phyloP scores from a whole-genome alignment of 164 flowering plant genomes.

The Dillenia suffruticosa region DNA sequence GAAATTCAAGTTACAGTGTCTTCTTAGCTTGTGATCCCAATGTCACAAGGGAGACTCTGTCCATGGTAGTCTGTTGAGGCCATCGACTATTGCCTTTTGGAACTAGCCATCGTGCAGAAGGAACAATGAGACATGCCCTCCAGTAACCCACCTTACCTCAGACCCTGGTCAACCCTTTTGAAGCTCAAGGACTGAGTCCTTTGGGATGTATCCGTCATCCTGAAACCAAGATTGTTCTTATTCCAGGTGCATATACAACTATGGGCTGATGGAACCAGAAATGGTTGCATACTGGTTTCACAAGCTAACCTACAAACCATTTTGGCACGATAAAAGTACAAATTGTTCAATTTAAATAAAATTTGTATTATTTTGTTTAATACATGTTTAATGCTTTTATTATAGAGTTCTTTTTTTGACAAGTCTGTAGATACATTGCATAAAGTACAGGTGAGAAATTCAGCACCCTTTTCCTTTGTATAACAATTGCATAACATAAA shows the following conservation, averaged over 20 bases:
- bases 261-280: neutral
- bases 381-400: too few relatives aligned
- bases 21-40: slow-evolving; percentile 1
- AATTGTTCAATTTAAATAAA: too few relatives aligned
- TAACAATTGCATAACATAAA: too few relatives aligned
- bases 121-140: slow-evolving; percentile 95
- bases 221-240: slow-evolving; percentile 19
- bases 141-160: slow-evolving; percentile 98
- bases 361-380: too few relatives aligned
- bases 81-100: slow-evolving; percentile 83
- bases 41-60: slow-evolving; percentile 44
- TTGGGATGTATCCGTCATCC: slow-evolving; percentile 98
- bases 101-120: slow-evolving; percentile 85
- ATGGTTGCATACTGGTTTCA: neutral
- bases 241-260: neutral
- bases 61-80: slow-evolving; percentile 69
- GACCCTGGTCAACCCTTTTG: slow-evolving; percentile 99
- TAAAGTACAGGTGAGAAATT: too few relatives aligned
- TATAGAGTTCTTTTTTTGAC: too few relatives aligned
- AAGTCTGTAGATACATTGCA: too few relatives aligned
- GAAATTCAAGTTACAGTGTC: neutral
- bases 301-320: neutral
- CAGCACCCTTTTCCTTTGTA: too few relatives aligned
- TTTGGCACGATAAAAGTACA: too few relatives aligned
- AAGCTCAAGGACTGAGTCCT: slow-evolving; percentile 87